Conservation (phyloP, 2,329 filamentous ascomycete genomes). For the Atkinsonella hypoxylon region DNA sequence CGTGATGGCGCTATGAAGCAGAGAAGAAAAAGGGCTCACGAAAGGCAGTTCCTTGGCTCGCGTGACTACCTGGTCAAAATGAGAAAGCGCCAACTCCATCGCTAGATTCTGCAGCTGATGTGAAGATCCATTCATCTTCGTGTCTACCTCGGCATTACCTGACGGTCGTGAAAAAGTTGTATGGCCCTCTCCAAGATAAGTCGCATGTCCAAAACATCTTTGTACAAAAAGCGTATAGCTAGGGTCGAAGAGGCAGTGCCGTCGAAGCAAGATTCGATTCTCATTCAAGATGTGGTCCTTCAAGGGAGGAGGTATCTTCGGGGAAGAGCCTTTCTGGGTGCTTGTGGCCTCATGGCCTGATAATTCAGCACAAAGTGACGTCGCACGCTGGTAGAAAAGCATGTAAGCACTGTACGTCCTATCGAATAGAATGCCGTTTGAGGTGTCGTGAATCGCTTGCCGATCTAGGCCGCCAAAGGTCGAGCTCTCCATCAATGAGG, state of each 20-base stretch:
- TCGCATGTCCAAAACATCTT: conserved; percentile 46
- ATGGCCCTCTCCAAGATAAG: conserved; percentile 26
- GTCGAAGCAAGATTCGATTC: conserved; percentile 61
- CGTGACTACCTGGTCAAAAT: conserved; percentile 65
- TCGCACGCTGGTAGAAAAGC: conserved; percentile 86
- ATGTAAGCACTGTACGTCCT: conserved; percentile 90
- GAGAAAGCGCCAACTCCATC: conserved; percentile 45
- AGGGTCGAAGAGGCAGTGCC: conserved; percentile 70
- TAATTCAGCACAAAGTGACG: conserved; percentile 37
- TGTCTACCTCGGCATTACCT: background rate
- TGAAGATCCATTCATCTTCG: background rate
- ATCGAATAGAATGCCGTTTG: conserved; percentile 37
- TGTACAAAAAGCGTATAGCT: conserved; percentile 56
- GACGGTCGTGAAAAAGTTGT: background rate
- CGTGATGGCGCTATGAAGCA: conserved; percentile 35
- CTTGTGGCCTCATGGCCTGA: background rate
- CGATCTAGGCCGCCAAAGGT: conserved; percentile 66
- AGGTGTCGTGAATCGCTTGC: conserved; percentile 31
- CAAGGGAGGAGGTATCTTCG: conserved; percentile 32
- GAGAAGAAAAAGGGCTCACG: conserved; percentile 41
- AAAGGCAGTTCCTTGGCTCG: conserved; percentile 57
- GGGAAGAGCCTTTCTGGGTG: conserved; percentile 19
- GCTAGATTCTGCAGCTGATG: conserved; percentile 33
- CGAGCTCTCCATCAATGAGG: conserved; percentile 55
- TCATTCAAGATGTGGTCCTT: conserved; percentile 53